Conservation (phyloP, 805 yeast species). For the Ogataea henricii region DNA sequence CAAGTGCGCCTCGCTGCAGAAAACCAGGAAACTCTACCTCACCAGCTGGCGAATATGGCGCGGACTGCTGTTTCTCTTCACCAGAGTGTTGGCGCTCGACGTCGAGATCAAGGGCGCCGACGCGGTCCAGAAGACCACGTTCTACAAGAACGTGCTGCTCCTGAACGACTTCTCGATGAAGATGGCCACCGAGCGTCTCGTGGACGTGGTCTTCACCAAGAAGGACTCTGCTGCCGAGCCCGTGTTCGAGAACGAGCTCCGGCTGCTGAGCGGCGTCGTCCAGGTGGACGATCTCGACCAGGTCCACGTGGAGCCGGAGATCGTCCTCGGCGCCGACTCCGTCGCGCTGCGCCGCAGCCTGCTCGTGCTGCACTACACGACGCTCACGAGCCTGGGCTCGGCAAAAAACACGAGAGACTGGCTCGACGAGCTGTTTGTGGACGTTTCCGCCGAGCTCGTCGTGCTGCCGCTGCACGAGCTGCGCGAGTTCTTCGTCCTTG, state of each 20-base stretch:
- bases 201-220: slow-evolving; percentile 20
- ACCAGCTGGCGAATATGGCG: slow-evolving; percentile 25
- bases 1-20: slow-evolving; percentile 26
- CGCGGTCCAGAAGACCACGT: slow-evolving; percentile 3
- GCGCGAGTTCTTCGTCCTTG: slow-evolving; percentile 15
- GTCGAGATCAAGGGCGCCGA: slow-evolving; percentile 3
- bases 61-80: slow-evolving; percentile 15
- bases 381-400: not conserved
- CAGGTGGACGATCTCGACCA: slow-evolving; percentile 4
- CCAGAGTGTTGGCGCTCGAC: slow-evolving; percentile 10
- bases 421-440: slow-evolving; percentile 10
- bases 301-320: not conserved
- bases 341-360: slow-evolving; percentile 17
- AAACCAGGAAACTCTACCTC: slow-evolving; percentile 8
- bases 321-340: slow-evolving; percentile 18
- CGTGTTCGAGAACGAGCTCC: slow-evolving; percentile 23
- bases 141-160: slow-evolving; percentile 8
- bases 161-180: slow-evolving; percentile 13
- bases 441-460: slow-evolving; percentile 9
- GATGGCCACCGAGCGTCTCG: slow-evolving; percentile 13
- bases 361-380: slow-evolving; percentile 12
- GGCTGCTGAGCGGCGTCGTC: slow-evolving; percentile 7
- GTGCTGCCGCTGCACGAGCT: slow-evolving; percentile 11
- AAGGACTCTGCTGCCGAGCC: slow-evolving; percentile 9
- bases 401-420: not conserved